Conservation (phyloP, 163 green algal species). For the Scenedesmus sp. region DNA sequence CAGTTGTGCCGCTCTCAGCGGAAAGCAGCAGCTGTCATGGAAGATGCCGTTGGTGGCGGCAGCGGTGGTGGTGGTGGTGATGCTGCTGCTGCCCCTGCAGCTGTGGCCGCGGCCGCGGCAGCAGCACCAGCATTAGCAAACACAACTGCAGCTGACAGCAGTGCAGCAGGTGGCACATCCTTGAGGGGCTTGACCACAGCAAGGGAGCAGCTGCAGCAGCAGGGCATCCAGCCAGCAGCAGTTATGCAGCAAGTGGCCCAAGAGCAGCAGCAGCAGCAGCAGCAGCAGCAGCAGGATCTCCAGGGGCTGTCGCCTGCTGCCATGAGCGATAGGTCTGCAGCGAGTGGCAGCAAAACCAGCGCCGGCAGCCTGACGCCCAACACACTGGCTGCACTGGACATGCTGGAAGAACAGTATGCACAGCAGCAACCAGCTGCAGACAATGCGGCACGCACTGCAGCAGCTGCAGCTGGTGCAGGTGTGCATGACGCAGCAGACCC, state of each 20-base stretch:
- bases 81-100: not conserved
- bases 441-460: not conserved
- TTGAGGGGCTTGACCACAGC: not conserved
- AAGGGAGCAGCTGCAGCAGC: conserved; percentile 21
- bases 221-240: not conserved
- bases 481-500: conserved; percentile 7
- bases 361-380: conserved; percentile 30
- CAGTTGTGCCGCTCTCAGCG: not conserved
- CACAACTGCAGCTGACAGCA: not conserved
- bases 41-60: not conserved
- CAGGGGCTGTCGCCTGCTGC: conserved; percentile 6
- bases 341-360: conserved; percentile 20
- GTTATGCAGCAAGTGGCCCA: not conserved
- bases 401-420: not conserved
- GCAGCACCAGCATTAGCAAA: conserved; percentile 11
- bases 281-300: not conserved
- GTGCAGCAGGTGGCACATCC: not conserved
- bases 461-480: not conserved
- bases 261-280: not conserved
- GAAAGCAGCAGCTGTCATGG: not conserved
- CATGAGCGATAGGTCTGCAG: not conserved
- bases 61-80: too few relatives aligned
- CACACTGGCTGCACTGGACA: conserved; percentile 31
- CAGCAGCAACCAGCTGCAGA: conserved; percentile 2
- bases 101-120: too few relatives aligned